These are phyloP conservation scores for Paspalum vaginatum DNA, from an alignment of 176 grass and related monocot species.

Conservation along the genomic window DNA sequence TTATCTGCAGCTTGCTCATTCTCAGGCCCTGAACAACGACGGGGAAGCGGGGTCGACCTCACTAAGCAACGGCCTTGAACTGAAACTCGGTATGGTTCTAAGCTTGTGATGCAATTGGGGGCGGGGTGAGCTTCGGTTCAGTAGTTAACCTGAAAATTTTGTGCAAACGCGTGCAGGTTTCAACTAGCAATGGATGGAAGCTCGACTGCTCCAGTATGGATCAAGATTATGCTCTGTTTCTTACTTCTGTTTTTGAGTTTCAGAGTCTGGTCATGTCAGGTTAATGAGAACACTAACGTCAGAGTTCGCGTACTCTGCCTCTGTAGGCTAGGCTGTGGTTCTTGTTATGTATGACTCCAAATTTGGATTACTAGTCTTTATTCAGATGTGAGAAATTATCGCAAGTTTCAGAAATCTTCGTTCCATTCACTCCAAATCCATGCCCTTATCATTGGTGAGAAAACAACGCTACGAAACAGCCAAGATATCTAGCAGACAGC, in stretches of 20 bases:
- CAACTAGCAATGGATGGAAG: slow-evolving; percentile 36
- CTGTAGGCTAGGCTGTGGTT: no score
- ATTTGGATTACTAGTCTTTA: neutral
- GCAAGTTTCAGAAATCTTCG: no score
- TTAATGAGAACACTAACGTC: neutral
- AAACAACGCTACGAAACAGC: neutral
- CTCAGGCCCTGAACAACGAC: slow-evolving; percentile 55
- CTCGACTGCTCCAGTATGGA: neutral
- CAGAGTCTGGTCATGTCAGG: neutral
- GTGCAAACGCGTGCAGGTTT: slow-evolving; percentile 54
- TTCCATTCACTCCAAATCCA: neutral
- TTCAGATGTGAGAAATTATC: neutral
- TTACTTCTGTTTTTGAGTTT: neutral
- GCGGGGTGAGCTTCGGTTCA: neutral
- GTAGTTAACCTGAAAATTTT: neutral
- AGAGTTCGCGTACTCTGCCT: no score
- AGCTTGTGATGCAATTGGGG: neutral
- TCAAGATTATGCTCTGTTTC: neutral
- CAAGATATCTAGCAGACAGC: neutral
- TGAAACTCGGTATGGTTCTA: slow-evolving; percentile 68
- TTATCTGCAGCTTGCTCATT: slow-evolving; percentile 61
- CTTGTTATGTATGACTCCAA: no score
- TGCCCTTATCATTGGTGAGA: neutral
- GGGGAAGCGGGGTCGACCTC: slow-evolving; percentile 51
- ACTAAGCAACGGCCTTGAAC: slow-evolving; percentile 61